Base-by-base conservation (phyloP, 2,329 filamentous ascomycete genomes). In the Aspergillus sp. region DNA sequence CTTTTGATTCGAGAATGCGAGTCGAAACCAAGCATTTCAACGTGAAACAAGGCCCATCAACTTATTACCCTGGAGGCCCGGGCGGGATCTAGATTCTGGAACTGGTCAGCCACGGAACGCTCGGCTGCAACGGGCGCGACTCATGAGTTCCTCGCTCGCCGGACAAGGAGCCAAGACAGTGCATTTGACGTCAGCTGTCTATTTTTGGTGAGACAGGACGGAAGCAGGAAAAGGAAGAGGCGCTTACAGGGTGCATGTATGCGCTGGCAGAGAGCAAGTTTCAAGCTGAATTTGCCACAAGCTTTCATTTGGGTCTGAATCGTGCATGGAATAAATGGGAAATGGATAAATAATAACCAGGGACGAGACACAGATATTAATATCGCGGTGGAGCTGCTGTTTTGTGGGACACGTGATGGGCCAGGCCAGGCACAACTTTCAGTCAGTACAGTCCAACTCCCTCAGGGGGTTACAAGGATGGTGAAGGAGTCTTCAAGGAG, bases 181-280 rank as follows among this genome's bases (percentile, higher is more conserved):
- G 34, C 17, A 40, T 27, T 56, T 58, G 52, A 58, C 59, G 52
- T 61, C 56, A 58, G 52, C 48, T 44, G 42, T 41, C 49, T 58
- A 56, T 58, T 61, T 61, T 54, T 55, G 55, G 56, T 53, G 45
- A 58, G 49, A 53, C 50, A 54, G n/a, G 39, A 47, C 24, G 13
- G 33, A 13, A 27, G n/a, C 37, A 39, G 24, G 45, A 33, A 33
- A 15, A 41, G 27, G 40, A 19, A 37, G 20, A 45, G 42, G 33
- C 11, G n/a, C 33, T 7, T 22, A 17, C 37, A n/a, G 17, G 24
- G n/a, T 8, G 8, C 19, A 20, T 46, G 45, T 39, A 54, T 49
- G 50, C 12, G 47, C 46, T 39, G 27, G 5, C 30, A 30, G 20
- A 27, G 42, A 24, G 20, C 15, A 45, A 13, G 9, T 15, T 24